A percentile compares a stretch with the other conserved stretches of the same genome.
phyloP scores from a whole-genome alignment of 257 asterid genomes.

The Solanum bulbocastanum region DNA sequence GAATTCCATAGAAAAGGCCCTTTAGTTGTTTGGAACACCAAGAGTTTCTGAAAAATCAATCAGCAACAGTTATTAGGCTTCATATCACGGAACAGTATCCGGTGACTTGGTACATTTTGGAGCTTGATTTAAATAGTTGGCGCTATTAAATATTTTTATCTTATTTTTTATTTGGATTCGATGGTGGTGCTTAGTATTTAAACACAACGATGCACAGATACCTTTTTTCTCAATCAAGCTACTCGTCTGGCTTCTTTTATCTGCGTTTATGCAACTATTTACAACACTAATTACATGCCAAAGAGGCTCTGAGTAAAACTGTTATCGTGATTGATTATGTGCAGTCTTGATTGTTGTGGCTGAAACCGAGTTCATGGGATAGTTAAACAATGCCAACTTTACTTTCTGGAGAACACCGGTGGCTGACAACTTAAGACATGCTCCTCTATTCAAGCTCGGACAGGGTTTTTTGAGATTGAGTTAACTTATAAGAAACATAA shows the following conservation, averaged over 20 bases:
- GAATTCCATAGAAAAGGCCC: conserved; percentile 43
- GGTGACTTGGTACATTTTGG: neutral
- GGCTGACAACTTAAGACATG: neutral
- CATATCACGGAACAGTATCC: too few species aligned
- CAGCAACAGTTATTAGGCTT: neutral
- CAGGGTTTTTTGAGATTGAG: neutral
- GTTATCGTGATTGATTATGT: neutral
- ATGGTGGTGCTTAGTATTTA: neutral
- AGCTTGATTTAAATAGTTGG: neutral
- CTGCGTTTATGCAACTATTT: neutral
- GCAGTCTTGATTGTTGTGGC: neutral
- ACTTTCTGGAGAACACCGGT: neutral
- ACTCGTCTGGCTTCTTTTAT: neutral
- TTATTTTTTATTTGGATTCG: neutral
- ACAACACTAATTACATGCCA: neutral
- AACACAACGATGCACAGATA: neutral
- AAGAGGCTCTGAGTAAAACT: neutral
- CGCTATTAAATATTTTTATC: neutral
- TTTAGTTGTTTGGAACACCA: conserved; percentile 54
- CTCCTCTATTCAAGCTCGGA: neutral
- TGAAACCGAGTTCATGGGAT: neutral
- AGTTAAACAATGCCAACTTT: neutral
- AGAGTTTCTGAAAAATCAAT: conserved; percentile 14
- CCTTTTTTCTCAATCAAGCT: neutral
- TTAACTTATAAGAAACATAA: neutral